phyloP scores from a whole-genome alignment of 2,329 filamentous ascomycete species.

The Xylaria sp. region DNA sequence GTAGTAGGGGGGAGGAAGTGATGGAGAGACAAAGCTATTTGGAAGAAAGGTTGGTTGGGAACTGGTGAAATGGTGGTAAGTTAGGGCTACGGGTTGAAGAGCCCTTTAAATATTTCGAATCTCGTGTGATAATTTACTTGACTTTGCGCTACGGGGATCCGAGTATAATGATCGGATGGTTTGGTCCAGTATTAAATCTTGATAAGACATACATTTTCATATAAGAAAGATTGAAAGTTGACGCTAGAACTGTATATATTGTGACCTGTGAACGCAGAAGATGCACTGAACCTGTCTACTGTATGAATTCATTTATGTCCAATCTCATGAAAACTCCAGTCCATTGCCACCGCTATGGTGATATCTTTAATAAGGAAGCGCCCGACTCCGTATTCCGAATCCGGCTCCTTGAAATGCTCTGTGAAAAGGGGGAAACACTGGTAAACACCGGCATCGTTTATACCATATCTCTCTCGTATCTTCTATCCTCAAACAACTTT shows the following conservation, averaged over 20 bases:
- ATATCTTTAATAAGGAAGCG: constrained; percentile 20
- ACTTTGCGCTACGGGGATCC: background rate
- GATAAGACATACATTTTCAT: too few species aligned
- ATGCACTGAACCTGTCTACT: constrained; percentile 27
- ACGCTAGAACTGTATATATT: constrained; percentile 20
- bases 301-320: constrained; percentile 28
- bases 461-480: constrained; percentile 51
- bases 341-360: constrained; percentile 14
- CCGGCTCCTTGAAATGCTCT: constrained; percentile 34
- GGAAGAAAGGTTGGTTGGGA: background rate
- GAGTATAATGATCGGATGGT: background rate
- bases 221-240: background rate
- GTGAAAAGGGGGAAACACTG: constrained; percentile 15
- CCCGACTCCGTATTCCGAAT: constrained; percentile 28
- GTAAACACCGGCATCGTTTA: constrained; percentile 36
- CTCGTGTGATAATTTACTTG: background rate
- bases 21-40: background rate
- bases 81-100: background rate
- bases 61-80: background rate
- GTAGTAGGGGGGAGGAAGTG: too few species aligned
- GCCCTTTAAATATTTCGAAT: background rate
- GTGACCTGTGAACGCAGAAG: constrained; percentile 6
- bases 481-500: constrained; percentile 79
- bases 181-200: background rate
- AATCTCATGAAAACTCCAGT: constrained; percentile 34